These are phyloP conservation scores for Onygenales sp. DNA, from an alignment of 2,329 filamentous ascomycete species.

Conservation along the genomic window DNA sequence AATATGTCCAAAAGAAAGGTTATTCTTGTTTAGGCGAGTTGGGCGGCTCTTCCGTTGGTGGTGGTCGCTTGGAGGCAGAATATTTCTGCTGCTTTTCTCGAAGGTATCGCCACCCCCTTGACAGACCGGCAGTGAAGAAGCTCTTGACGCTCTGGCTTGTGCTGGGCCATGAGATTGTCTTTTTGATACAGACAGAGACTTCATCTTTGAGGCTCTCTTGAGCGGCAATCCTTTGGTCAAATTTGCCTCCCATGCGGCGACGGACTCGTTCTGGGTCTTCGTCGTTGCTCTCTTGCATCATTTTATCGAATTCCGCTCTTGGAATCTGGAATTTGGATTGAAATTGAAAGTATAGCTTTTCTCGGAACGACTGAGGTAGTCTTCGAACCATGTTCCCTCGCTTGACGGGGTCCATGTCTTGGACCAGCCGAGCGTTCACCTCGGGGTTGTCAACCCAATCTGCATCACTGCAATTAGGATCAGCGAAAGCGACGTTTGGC, in stretches of 20 bases:
- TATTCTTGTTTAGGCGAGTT: conserved; percentile 5
- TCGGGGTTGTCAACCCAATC: conserved; percentile 56
- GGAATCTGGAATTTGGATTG: conserved; percentile 85
- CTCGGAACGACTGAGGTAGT: conserved; percentile 74
- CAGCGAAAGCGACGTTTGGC: conserved; percentile 74
- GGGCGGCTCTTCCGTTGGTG: neutral
- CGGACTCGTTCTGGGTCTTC: conserved; percentile 57
- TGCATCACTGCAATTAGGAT: conserved; percentile 47
- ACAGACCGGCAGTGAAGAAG: conserved; percentile 64
- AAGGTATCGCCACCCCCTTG: conserved; percentile 63
- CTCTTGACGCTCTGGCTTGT: conserved; percentile 82
- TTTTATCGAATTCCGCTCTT: conserved; percentile 68
- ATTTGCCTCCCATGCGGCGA: conserved; percentile 67
- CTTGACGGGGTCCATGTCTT: conserved; percentile 87
- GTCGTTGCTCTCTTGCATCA: conserved; percentile 69
- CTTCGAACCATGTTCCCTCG: conserved; percentile 95
- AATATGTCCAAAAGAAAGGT: neutral
- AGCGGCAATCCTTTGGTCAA: conserved; percentile 73
- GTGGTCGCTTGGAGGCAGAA: conserved; percentile 22
- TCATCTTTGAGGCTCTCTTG: conserved; percentile 61
- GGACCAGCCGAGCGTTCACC: conserved; percentile 59
- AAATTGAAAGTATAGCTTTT: conserved; percentile 89
- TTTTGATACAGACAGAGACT: conserved; percentile 67
- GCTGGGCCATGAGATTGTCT: conserved; percentile 88
- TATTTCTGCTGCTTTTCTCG: conserved; percentile 70